These are phyloP conservation scores for Penicillium psychrosexuale DNA, from an alignment of 2,329 filamentous ascomycete genomes.

Conservation along the genomic window DNA sequence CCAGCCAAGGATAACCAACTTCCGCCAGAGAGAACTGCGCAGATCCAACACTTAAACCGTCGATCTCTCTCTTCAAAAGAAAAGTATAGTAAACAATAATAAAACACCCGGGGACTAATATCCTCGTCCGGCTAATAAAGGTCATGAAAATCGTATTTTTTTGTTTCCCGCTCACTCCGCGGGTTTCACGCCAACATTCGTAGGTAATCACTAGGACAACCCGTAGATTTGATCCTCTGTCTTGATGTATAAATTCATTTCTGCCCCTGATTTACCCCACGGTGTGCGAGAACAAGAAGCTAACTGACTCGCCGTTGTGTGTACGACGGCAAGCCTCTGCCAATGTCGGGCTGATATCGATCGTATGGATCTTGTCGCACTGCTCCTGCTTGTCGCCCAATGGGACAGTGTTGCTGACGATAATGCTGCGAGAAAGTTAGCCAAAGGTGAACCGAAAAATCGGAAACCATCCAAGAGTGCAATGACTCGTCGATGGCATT, in stretches of 20 bases:
- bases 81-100: conserved; percentile 1
- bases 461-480: neutral
- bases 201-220: neutral
- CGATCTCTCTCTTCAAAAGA: neutral
- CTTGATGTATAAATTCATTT: conserved; percentile 4
- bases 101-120: conserved; percentile 13
- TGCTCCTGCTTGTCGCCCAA: conserved; percentile 74
- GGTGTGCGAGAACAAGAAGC: conserved; percentile 51
- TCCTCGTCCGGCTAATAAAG: conserved; percentile 9
- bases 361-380: conserved; percentile 79
- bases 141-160: conserved; percentile 28
- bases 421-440: conserved; percentile 55
- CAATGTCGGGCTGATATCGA: conserved; percentile 80
- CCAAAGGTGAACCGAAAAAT: neutral
- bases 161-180: conserved; percentile 21
- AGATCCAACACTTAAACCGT: neutral
- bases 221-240: conserved; percentile 4
- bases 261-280: conserved; percentile 33
- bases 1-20: neutral
- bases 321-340: conserved; percentile 51
- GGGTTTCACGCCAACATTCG: conserved; percentile 16
- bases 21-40: neutral
- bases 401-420: conserved; percentile 87
- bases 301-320: conserved; percentile 52
- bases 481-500: neutral